Evolutionary conservation across 495 filamentous ascomycete species (phyloP).

Genomic region (Penicillium cinerascens): DNA sequence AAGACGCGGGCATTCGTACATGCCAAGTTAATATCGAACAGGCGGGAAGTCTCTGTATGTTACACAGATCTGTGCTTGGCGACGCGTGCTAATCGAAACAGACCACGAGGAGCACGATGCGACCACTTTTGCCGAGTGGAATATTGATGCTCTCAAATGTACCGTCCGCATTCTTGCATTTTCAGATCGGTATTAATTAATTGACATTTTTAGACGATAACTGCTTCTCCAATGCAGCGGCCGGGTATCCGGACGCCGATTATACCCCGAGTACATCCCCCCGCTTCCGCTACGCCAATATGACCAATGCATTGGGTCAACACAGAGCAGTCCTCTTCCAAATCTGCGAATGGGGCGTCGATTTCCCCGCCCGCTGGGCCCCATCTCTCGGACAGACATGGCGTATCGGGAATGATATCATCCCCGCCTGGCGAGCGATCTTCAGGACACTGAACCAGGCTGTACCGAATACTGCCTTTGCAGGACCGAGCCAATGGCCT

Average conservation of each 20-base stretch:
- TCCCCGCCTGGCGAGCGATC: conserved; percentile 47
- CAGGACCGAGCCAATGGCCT: conserved; percentile 45
- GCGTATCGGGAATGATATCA: conserved; percentile 56
- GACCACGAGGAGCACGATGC: conserved; percentile 47
- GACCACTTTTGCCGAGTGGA: conserved; percentile 41
- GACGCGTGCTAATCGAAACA: conserved; percentile 13
- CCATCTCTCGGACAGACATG: conserved; percentile 46
- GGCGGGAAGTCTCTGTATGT: conserved; percentile 29
- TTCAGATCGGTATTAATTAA: background rate
- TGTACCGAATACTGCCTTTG: conserved; percentile 35
- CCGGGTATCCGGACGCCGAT: conserved; percentile 34
- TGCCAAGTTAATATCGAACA: conserved; percentile 28
- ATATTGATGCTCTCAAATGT: conserved; percentile 46
- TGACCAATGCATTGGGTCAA: conserved; percentile 26
- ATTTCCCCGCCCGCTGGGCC: conserved; percentile 48
- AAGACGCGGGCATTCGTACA: conserved; percentile 43
- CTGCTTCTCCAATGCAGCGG: conserved; percentile 43
- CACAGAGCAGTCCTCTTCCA: conserved; percentile 42
- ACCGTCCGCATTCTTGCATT: background rate
- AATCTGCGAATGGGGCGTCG: conserved; percentile 53
- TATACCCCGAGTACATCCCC: conserved; percentile 38
- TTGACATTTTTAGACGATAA: conserved; percentile 40
- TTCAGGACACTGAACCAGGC: conserved; percentile 49
- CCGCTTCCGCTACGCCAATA: conserved; percentile 26
- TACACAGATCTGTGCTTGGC: background rate